Base-by-base conservation (phyloP, 768 basidiomycete species). In the Steccherinum ochraceum region DNA sequence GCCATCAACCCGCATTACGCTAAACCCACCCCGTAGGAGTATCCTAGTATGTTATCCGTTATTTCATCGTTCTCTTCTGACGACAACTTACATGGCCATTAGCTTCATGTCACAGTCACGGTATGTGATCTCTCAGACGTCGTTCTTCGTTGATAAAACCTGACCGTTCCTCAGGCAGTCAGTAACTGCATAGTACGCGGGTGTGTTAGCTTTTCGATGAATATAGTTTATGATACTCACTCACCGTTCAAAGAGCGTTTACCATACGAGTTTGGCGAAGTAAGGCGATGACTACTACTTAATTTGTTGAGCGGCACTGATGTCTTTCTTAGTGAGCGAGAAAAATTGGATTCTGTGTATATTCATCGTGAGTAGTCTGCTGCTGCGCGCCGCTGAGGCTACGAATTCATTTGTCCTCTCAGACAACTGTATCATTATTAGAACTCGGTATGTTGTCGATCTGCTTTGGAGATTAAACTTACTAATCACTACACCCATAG, bases 281-380 rank as follows among this genome's bases (percentile, higher is more conserved):
- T 81, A 61, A 58, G 77, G 66, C 40, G 18, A 7, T 16, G 24
- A 41, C 49, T 24, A 41, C 49, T 24, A n/a, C 5, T 30, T 50
- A 11, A 51, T 24, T 26, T 18, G 41, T 43, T 7, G 41, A 43
- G 21, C 18, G 41, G 18, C 7, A 18, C 21, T 7, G 10, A 43
- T 43, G 7, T 43, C 18, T 43, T 18, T 18, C 46, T 12, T 53
- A 74, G 75, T 77, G 45, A 81, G 80, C 67, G 63, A 70, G 12
- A 61, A 69, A 41, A 80, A 76, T 52, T 54, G 70, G 12, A 49
- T 65, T 12, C 50, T 76, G 18, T 77, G 77, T 1, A 62, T 60
- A 5, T 67, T 69, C 58, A 73, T 81, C 49, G 81, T 82, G 52
- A 64, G 80, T 67, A 35, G n/a, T n/a, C n/a, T n/a, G n/a, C n/a